A percentile compares a stretch with the other conserved stretches of the same genome.
These are phyloP conservation scores for Nymphaea colorata DNA, from an alignment of 164 flowering plant genomes.

Conservation along the genomic window DNA sequence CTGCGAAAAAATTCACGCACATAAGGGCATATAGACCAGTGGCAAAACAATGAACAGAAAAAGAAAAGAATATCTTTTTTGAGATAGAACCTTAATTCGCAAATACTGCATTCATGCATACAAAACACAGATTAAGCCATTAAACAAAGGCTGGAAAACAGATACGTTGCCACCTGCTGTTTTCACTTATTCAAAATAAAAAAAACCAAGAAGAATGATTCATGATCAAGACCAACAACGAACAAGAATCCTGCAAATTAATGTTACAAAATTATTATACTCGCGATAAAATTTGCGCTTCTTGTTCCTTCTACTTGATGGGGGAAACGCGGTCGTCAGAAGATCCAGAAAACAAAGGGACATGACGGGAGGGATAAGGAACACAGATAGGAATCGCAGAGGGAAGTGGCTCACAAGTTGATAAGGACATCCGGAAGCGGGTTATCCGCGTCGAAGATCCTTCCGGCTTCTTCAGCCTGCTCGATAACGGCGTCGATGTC, in stretches of 20 bases:
- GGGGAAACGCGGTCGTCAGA: background rate
- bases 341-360: background rate
- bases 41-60: background rate
- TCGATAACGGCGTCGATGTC: slow-evolving; percentile 83
- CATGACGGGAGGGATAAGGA: background rate
- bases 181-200: no score
- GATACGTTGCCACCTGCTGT: background rate
- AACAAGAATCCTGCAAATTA: background rate
- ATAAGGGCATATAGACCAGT: no score
- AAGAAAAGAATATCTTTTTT: no score
- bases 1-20: slow-evolving; percentile 17
- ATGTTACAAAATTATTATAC: no score
- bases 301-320: no score
- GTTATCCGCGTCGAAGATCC: slow-evolving; percentile 23
- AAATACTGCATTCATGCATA: no score
- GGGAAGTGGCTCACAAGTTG: slow-evolving; percentile 28
- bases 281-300: no score
- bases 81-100: background rate
- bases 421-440: slow-evolving; percentile 41
- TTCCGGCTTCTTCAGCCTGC: slow-evolving; percentile 66
- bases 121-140: background rate
- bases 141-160: background rate
- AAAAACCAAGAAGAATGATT: background rate
- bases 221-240: background rate
- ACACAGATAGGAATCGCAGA: background rate